Evolutionary conservation across 2,329 filamentous ascomycete species (phyloP).

Genomic region (Curvularia spicifera): DNA sequence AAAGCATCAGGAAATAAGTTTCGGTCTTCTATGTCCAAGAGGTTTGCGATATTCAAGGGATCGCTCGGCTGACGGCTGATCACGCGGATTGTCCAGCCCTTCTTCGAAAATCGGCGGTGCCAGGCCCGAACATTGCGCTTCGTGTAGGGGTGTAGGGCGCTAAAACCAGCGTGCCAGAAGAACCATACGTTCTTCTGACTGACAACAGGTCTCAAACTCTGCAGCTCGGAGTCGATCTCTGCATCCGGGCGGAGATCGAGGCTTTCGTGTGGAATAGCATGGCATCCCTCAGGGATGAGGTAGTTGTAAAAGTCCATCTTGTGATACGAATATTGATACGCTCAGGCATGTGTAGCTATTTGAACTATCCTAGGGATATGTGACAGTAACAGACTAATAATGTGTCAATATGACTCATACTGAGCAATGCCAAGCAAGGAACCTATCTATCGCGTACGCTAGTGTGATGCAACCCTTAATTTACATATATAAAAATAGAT

Average conservation of each 20-base stretch:
- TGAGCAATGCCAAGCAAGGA: background rate
- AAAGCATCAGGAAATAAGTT: background rate
- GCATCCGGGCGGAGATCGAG: background rate
- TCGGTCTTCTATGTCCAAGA: conserved; percentile 20
- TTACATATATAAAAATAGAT: no score
- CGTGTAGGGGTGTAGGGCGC: conserved; percentile 59
- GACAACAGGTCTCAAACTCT: background rate
- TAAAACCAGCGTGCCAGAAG: conserved; percentile 63
- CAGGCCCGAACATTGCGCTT: conserved; percentile 62
- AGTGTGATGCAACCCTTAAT: no score
- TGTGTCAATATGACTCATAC: background rate
- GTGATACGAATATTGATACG: background rate
- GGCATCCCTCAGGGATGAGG: background rate
- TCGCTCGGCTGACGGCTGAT: conserved; percentile 56
- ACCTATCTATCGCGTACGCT: background rate
- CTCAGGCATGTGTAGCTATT: background rate
- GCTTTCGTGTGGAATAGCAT: background rate
- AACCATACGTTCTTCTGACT: background rate
- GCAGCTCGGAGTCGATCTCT: background rate
- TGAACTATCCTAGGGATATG: background rate
- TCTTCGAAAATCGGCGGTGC: conserved; percentile 59
- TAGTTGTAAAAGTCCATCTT: background rate
- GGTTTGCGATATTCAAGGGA: conserved; percentile 57
- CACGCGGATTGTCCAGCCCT: conserved; percentile 62
- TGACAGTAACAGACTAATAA: background rate